Base-by-base conservation (phyloP, 768 basidiomycete species). In the Mrakia gelida region DNA sequence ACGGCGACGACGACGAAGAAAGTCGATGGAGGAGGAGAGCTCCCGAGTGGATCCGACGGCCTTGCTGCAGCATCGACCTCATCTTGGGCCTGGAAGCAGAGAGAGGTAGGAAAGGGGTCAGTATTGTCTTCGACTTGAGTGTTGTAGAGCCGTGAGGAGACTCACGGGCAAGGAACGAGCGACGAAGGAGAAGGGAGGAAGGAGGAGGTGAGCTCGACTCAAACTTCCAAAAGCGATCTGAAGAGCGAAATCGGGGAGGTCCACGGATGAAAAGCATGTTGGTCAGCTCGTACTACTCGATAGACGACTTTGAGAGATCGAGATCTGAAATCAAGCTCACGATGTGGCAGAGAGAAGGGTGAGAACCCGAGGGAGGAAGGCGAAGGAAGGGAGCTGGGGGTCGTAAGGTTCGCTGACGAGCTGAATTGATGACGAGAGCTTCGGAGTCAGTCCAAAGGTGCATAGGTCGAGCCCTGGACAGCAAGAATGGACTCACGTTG, bases 131-230 rank as follows among this genome's bases (percentile, higher is more conserved):
- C 26, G 26, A 28, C 16, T 23, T 54, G 59, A 26, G 56, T 8
- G 8, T 9, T 3, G 59, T 3, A n/a, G 13, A 13, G 59, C 2
- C 49, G 21, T 18, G 18, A 2, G n/a, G 59, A 28, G 59, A 59
- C 59, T n/a, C 26, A 59, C 59, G 59, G 26, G 3, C n/a, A n/a
- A 7, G 26, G 9, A 26, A 5, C 6, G 59, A 59, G 49, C 2
- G 18, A 13, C 3, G 59, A 28, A 28, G 28, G 13, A n/a, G n/a
- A n/a, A 59, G 59, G 28, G 13, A 28, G 49, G 49, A 21, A 28
- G 54, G 54, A 56, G 54, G 54, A n/a, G 59, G 23, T 59, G 59
- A 59, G 26, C 59, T 59, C 59, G n/a, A 59, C 59, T 59, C 59
- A 59, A 59, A 28, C 26, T 59, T 26, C 23, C 26, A 28, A 28